These are phyloP conservation scores for Pyrus betulifolia DNA, from an alignment of 306 rosid species.

Conservation along the genomic window DNA sequence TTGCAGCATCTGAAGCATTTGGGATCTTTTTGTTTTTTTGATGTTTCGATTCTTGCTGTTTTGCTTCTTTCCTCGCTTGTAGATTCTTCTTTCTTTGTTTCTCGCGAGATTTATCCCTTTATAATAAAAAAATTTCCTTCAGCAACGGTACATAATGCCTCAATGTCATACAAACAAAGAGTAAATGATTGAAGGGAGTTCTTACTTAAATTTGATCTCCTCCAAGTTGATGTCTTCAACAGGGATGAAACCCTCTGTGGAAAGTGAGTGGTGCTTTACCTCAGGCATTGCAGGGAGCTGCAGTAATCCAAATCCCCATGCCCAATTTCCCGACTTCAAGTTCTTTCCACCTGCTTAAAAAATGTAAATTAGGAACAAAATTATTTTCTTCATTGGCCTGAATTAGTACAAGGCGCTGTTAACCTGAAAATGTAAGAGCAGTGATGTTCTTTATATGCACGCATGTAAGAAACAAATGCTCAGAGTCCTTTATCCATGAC, in stretches of 20 bases:
- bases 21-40: conserved; percentile 36
- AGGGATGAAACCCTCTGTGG: conserved; percentile 70
- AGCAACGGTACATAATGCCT: conserved; percentile 1
- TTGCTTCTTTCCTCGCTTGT: conserved; percentile 63
- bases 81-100: conserved; percentile 84
- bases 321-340: conserved; percentile 90
- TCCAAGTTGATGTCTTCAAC: conserved; percentile 58
- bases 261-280: conserved; percentile 64
- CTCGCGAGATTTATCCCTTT: conserved; percentile 83
- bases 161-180: not conserved
- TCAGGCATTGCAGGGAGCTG: conserved; percentile 85
- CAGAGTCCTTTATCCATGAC: conserved; percentile 82
- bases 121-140: not conserved
- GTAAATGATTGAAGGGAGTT: not conserved
- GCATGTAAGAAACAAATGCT: conserved; percentile 88
- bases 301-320: conserved; percentile 80
- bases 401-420: not conserved
- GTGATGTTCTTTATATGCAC: conserved; percentile 87
- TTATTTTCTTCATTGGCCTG: not conserved
- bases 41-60: conserved; percentile 48
- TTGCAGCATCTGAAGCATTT: conserved; percentile 19
- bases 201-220: conserved; percentile 79
- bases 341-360: conserved; percentile 66
- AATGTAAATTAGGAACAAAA: not conserved
- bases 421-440: conserved; percentile 86